Evolutionary conservation across 2,329 filamentous ascomycete genomes (phyloP).

Genomic region (Chalaropsis thielavioides): DNA sequence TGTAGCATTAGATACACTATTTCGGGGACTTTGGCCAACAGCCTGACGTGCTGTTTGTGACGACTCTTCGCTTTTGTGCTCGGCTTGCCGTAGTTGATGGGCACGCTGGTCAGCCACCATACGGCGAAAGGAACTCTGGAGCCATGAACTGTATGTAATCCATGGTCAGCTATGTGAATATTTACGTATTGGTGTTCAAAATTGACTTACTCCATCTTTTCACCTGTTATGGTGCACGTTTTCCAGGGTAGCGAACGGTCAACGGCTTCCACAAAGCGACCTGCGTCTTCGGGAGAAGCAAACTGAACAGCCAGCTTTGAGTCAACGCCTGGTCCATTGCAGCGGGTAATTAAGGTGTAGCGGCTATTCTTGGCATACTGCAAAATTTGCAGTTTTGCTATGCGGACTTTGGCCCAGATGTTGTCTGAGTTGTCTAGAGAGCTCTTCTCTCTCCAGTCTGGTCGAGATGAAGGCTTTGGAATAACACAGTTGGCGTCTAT

Average conservation of each 20-base stretch:
- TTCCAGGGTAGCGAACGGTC: neutral
- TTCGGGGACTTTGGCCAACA: neutral
- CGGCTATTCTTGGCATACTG: neutral
- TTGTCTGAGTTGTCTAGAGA: neutral
- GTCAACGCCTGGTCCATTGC: neutral
- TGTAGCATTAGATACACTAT: neutral
- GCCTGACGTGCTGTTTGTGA: neutral
- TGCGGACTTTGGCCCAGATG: neutral
- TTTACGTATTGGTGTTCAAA: neutral
- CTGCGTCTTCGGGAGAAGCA: neutral
- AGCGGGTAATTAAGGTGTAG: neutral
- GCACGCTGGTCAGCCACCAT: neutral
- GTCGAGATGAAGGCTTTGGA: neutral
- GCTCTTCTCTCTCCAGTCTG: neutral
- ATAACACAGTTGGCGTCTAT: neutral
- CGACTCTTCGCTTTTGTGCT: neutral
- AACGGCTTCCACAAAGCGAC: neutral
- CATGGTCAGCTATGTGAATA: neutral
- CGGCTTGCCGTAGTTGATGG: neutral
- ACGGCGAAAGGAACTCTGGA: neutral
- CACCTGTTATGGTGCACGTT: neutral
- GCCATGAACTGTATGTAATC: neutral
- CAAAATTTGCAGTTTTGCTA: neutral
- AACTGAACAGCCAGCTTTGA: conserved; percentile 8
- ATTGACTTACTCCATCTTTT: neutral